phyloP scores from a whole-genome alignment of 2,329 filamentous ascomycete genomes.

The Nemania bipapillata region DNA sequence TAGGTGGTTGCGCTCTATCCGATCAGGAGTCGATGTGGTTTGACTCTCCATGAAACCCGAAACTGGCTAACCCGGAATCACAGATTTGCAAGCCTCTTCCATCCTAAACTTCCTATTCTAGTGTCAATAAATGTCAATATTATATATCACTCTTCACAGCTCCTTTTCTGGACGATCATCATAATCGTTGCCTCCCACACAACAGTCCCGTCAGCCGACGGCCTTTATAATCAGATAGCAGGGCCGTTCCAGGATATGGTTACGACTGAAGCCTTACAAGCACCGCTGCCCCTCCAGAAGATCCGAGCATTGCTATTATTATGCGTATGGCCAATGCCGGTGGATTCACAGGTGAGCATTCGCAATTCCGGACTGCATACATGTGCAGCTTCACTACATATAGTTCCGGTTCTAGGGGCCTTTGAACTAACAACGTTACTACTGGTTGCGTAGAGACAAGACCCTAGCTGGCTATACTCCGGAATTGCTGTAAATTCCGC shows the following conservation, averaged over 20 bases:
- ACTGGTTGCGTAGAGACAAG: slow-evolving; percentile 37
- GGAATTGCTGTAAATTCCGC: slow-evolving; percentile 50
- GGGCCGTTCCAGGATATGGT: slow-evolving; percentile 44
- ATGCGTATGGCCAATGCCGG: slow-evolving; percentile 48
- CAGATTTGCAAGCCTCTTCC: slow-evolving; percentile 46
- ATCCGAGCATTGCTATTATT: slow-evolving; percentile 48
- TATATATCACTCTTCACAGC: slow-evolving; percentile 44
- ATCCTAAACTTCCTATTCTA: slow-evolving; percentile 48
- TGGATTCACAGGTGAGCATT: slow-evolving; percentile 32
- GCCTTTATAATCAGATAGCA: slow-evolving; percentile 42
- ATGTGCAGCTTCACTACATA: neutral
- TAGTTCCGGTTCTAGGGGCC: neutral
- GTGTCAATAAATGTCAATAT: slow-evolving; percentile 44
- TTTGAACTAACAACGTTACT: slow-evolving; percentile 6
- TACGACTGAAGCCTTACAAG: slow-evolving; percentile 39
- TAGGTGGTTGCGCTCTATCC: slow-evolving; percentile 29
- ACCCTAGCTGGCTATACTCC: slow-evolving; percentile 50
- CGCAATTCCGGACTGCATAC: neutral
- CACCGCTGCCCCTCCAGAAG: slow-evolving; percentile 47
- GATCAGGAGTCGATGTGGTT: neutral
- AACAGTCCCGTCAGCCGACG: slow-evolving; percentile 33
- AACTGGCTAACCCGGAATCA: neutral
- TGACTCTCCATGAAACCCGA: neutral
- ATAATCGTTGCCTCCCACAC: slow-evolving; percentile 42
- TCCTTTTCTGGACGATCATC: slow-evolving; percentile 51